These are phyloP conservation scores for Saccharomycopsis capsularis DNA, from an alignment of 805 yeast genomes.

Conservation along the genomic window DNA sequence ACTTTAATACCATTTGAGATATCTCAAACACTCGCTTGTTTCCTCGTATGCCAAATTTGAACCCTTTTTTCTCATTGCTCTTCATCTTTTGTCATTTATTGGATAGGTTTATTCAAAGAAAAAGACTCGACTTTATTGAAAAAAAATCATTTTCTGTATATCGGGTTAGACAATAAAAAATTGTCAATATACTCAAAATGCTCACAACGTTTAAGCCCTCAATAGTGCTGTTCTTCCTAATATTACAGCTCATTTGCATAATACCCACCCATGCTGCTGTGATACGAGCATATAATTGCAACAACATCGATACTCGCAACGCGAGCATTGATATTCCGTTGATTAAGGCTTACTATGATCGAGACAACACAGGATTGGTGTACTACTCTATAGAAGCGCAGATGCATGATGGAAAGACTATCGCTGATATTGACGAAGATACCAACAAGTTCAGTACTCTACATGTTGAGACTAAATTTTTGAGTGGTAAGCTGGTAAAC, in stretches of 20 bases:
- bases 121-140: too few relatives aligned
- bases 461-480: conserved; percentile 38
- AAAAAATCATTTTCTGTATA: too few relatives aligned
- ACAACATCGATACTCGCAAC: background rate
- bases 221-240: background rate
- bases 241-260: background rate
- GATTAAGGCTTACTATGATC: conserved; percentile 18
- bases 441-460: conserved; percentile 45
- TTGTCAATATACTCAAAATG: too few relatives aligned
- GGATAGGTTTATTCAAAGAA: too few relatives aligned
- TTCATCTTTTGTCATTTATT: too few relatives aligned
- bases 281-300: conserved; percentile 3
- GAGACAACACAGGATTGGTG: conserved; percentile 8
- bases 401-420: conserved; percentile 16
- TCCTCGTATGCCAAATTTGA: too few relatives aligned
- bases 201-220: too few relatives aligned
- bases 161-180: too few relatives aligned
- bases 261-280: background rate
- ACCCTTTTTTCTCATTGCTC: too few relatives aligned
- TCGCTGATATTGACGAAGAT: conserved; percentile 38
- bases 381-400: conserved; percentile 6
- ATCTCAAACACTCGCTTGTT: too few relatives aligned
- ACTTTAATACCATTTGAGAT: too few relatives aligned
- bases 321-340: conserved; percentile 11
- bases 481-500: conserved; percentile 36